Evolutionary conservation across 306 rosid species (phyloP), one percentile per base, ranked within the genome.

Genomic region (Prosopis cineraria): DNA sequence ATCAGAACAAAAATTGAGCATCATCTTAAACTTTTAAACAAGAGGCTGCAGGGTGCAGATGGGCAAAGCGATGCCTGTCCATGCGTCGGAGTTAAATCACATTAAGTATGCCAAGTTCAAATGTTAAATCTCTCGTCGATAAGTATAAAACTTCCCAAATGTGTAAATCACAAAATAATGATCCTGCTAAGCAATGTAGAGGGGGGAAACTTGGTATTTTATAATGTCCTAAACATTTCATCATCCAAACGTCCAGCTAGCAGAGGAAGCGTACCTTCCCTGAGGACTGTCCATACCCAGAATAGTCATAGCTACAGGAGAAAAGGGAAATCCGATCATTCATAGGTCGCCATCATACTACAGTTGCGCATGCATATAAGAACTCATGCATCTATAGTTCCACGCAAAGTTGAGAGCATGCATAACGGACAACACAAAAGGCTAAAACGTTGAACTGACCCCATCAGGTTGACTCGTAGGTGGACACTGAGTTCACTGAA

Each of bases 271-370:
- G 43, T 86, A 95, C 98, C 98, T 95, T 95, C 53, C 98, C 98
- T 41, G 96, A 68, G 30, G 98, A 92, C 70, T 83, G 91, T 9
- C 98, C 98, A 60, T 92, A 95, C 29, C 98, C 98, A 31, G 98
- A 89, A 79, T 95, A 95, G 75, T 95, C 98, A 78, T 92, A 95
- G 79, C 98, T 95, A 47, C 64, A 85, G 77, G 48, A 67, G 47
- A 27, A 4, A 14, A 63, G 10, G 10, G 48, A 13, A 55, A 30
- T 34, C 10, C 3, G 53, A 34, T 65, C n/a, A 68, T 29, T 56
- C n/a, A 80, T 39, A 74, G 58, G 78, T 43, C 59, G 39, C 55
- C 36, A 36, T 30, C 16, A 48, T 37, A 36, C 70, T 36, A 65
- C 70, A 64, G 45, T 64, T n/a, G 12, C 16, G 10, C 45, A 65